Percentiles rank a stretch among this genome's conserved stretches.
These are phyloP conservation scores for Raffaelea ambrosiae DNA, from an alignment of 2,329 filamentous ascomycete species.

Conservation along the genomic window DNA sequence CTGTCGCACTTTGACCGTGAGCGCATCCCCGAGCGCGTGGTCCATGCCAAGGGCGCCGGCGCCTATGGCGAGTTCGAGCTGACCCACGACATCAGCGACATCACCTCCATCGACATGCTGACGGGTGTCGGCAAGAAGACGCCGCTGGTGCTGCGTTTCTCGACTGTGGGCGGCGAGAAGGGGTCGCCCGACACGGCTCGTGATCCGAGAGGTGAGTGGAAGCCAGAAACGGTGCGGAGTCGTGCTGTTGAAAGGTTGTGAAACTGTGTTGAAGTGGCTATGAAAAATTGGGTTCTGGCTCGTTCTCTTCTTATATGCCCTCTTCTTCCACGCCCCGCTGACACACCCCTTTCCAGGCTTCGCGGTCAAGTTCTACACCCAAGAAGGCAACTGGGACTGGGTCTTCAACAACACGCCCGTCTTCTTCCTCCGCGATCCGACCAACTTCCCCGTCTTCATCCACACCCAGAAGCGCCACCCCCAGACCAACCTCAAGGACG, in stretches of 20 bases:
- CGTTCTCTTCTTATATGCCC: neutral
- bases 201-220: slow-evolving; percentile 56
- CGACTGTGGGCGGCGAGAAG: slow-evolving; percentile 63
- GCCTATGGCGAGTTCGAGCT: slow-evolving; percentile 18
- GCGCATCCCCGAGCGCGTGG: slow-evolving; percentile 17
- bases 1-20: slow-evolving; percentile 44
- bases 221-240: too few species aligned
- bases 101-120: slow-evolving; percentile 10
- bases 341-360: slow-evolving; percentile 39
- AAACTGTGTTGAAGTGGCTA: too few species aligned
- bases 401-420: slow-evolving; percentile 69
- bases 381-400: slow-evolving; percentile 67
- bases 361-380: slow-evolving; percentile 64
- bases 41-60: slow-evolving; percentile 18
- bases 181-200: slow-evolving; percentile 71
- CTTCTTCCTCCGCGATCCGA: slow-evolving; percentile 68
- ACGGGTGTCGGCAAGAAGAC: slow-evolving; percentile 32
- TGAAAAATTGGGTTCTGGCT: neutral
- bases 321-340: neutral
- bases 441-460: slow-evolving; percentile 68
- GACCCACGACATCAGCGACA: slow-evolving; percentile 14
- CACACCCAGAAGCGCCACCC: slow-evolving; percentile 73
- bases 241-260: too few species aligned
- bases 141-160: slow-evolving; percentile 62
- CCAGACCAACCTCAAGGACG: slow-evolving; percentile 59